These are phyloP conservation scores for Dictyostelium firmibasis DNA, from an alignment of 78 protist species.

Conservation along the genomic window DNA sequence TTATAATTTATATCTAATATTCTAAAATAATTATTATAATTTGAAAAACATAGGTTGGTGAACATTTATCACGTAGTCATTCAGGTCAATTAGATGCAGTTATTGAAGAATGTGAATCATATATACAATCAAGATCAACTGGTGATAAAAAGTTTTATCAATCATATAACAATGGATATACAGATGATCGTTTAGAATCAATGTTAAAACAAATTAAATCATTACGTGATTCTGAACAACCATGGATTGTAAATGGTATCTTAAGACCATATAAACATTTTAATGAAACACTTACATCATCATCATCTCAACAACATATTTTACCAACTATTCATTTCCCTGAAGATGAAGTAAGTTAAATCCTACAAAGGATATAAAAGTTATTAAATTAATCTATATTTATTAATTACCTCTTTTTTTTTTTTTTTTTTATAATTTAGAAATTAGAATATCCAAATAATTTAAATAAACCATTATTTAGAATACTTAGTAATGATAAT, in stretches of 20 bases:
- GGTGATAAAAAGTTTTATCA: conserved; percentile 70
- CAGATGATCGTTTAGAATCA: conserved; percentile 50
- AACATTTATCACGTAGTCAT: conserved; percentile 1
- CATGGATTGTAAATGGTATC: conserved; percentile 8
- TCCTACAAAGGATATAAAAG: no score
- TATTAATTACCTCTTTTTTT: background rate
- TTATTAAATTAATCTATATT: no score
- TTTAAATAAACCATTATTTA: conserved; percentile 31
- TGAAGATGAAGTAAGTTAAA: conserved; percentile 34
- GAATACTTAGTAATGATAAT: conserved; percentile 18
- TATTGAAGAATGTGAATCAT: conserved; percentile 51
- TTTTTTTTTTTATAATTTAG: background rate
- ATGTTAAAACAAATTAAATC: conserved; percentile 30
- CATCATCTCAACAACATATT: conserved; percentile 42
- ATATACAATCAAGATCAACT: conserved; percentile 12
- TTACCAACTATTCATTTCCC: conserved; percentile 59
- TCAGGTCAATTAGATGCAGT: conserved; percentile 35
- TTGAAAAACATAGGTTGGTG: background rate
- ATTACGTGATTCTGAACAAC: background rate
- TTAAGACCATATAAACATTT: background rate
- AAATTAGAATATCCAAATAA: conserved; percentile 51
- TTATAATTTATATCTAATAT: no score
- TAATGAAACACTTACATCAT: background rate
- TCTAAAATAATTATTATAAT: background rate
- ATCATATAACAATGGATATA: conserved; percentile 34